phyloP scores from a whole-genome alignment of 495 filamentous ascomycete genomes.

The Talaromyces adpressus region DNA sequence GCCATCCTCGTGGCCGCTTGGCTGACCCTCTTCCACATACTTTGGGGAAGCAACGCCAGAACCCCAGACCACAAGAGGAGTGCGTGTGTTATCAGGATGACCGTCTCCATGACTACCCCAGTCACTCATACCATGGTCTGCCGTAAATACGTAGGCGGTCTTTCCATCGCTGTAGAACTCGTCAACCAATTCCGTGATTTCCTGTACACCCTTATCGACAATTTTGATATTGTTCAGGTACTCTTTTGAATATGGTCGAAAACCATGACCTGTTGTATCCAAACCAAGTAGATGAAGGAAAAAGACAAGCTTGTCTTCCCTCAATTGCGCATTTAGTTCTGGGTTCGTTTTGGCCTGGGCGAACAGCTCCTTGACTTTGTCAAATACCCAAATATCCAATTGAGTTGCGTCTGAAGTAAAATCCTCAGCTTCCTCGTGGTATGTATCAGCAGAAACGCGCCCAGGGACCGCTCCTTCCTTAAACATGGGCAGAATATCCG shows the following conservation, averaged over 20 bases:
- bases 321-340: constrained; percentile 66
- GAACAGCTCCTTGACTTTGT: constrained; percentile 83
- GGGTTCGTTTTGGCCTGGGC: constrained; percentile 66
- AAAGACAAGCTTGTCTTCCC: constrained; percentile 85
- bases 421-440: constrained; percentile 81
- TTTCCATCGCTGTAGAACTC: constrained; percentile 89
- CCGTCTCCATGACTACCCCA: constrained; percentile 97
- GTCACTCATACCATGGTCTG: constrained; percentile 98
- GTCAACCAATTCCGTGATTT: constrained; percentile 73
- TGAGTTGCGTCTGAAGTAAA: constrained; percentile 74
- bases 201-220: constrained; percentile 80
- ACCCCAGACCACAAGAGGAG: constrained; percentile 90
- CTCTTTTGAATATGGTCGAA: constrained; percentile 89
- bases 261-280: constrained; percentile 85
- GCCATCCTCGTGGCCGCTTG: constrained; percentile 84
- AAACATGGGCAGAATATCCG: constrained; percentile 97
- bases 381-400: constrained; percentile 94
- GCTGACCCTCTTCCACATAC: constrained; percentile 40
- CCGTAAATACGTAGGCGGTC: constrained; percentile 95
- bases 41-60: constrained; percentile 80
- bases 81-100: constrained; percentile 95
- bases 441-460: constrained; percentile 75
- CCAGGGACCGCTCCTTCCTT: constrained; percentile 85
- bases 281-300: constrained; percentile 95
- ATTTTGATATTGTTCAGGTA: constrained; percentile 93